Evolutionary conservation across 257 asterid species (phyloP).

Genomic region (Fraxinus quadrangulata): DNA sequence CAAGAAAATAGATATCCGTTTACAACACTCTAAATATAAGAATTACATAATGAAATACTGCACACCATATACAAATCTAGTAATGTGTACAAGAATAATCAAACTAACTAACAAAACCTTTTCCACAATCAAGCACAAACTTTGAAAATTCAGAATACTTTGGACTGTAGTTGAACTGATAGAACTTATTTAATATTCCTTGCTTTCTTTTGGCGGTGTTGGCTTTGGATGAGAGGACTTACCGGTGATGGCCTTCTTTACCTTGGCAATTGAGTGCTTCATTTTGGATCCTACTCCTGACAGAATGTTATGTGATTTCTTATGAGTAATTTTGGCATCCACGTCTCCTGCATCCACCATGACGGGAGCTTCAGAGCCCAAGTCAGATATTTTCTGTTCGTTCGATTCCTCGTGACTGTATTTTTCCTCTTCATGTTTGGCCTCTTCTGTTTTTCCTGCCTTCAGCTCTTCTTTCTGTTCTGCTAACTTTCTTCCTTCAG

Average conservation of each 20-base stretch:
- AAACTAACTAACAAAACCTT: conserved; percentile 10
- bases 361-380: conserved; percentile 54
- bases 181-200: not conserved
- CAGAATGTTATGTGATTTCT: conserved; percentile 72
- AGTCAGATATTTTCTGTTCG: conserved; percentile 38
- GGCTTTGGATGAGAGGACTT: conserved; percentile 64
- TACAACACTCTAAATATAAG: conserved; percentile 13
- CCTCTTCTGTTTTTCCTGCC: conserved; percentile 31
- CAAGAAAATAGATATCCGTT: not conserved
- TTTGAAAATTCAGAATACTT: no score
- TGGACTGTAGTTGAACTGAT: conserved; percentile 1
- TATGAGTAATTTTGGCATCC: conserved; percentile 53
- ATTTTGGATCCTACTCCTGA: conserved; percentile 93
- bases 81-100: conserved; percentile 14
- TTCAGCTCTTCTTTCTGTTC: conserved; percentile 31
- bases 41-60: conserved; percentile 23
- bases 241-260: conserved; percentile 82
- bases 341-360: conserved; percentile 57
- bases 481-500: conserved; percentile 28
- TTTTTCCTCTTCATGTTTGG: conserved; percentile 35
- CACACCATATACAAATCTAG: not conserved
- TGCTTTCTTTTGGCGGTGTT: conserved; percentile 50
- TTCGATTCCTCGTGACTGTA: conserved; percentile 42
- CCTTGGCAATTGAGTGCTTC: conserved; percentile 88
- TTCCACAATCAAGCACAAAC: conserved; percentile 17